A percentile compares a stretch with the other conserved stretches of the same genome.
phyloP scores from a whole-genome alignment of 108 stramenopile species.

The Phaeodactylum tricornutum region DNA sequence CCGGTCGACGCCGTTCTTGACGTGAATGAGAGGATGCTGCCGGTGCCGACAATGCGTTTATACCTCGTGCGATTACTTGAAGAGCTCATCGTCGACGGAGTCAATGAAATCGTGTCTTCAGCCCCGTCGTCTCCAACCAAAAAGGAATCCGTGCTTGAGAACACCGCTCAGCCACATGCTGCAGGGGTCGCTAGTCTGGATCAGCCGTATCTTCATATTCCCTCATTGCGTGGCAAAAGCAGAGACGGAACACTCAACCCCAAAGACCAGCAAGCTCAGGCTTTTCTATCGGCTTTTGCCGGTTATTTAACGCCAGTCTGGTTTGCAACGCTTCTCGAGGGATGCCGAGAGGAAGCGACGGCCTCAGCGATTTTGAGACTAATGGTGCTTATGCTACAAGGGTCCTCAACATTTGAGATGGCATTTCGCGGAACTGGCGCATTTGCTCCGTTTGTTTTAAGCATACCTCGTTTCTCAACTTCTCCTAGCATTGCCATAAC shows the following conservation, averaged over 20 bases:
- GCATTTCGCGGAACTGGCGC: slow-evolving; percentile 73
- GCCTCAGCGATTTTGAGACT: slow-evolving; percentile 73
- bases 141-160: slow-evolving; percentile 17
- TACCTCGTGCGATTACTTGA: slow-evolving; percentile 79
- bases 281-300: slow-evolving; percentile 78
- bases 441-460: slow-evolving; percentile 75
- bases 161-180: slow-evolving; percentile 47
- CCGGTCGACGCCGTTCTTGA: not conserved
- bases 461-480: slow-evolving; percentile 79
- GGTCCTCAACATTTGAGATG: slow-evolving; percentile 54
- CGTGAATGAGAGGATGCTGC: slow-evolving; percentile 26
- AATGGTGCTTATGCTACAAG: slow-evolving; percentile 84
- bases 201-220: slow-evolving; percentile 48
- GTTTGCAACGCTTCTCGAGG: slow-evolving; percentile 85
- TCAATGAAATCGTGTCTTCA: slow-evolving; percentile 78
- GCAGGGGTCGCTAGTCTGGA: slow-evolving; percentile 59
- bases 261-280: slow-evolving; percentile 76
- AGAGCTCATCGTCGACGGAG: slow-evolving; percentile 83
- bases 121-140: slow-evolving; percentile 25
- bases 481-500: slow-evolving; percentile 70
- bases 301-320: slow-evolving; percentile 81
- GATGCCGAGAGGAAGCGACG: slow-evolving; percentile 79
- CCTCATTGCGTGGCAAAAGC: slow-evolving; percentile 23
- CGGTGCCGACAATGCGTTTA: slow-evolving; percentile 65
- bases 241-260: slow-evolving; percentile 45